Conservation (phyloP, 768 basidiomycete genomes). For the Sistotremastrum suecicum region DNA sequence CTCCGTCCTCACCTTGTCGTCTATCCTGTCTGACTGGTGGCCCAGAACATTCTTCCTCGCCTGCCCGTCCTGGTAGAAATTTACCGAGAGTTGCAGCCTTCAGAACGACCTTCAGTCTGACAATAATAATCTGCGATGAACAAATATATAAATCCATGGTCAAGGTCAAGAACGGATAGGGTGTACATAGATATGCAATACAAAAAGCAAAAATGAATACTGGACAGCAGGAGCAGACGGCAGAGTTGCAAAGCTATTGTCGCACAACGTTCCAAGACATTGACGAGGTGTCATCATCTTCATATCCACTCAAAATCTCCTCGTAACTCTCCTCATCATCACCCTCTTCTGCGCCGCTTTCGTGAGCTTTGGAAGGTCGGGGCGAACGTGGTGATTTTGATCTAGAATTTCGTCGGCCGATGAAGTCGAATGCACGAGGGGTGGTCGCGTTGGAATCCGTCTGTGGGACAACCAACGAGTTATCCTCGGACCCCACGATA, state of each 20-base stretch:
- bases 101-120: background rate
- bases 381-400: slow-evolving; percentile 17
- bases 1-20: background rate
- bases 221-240: background rate
- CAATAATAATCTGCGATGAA: background rate
- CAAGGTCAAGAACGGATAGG: background rate
- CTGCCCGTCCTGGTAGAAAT: slow-evolving; percentile 45
- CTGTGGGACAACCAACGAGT: slow-evolving; percentile 32
- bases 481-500: slow-evolving; percentile 19
- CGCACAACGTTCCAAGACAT: background rate
- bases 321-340: slow-evolving; percentile 65
- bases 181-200: background rate
- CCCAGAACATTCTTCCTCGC: slow-evolving; percentile 52
- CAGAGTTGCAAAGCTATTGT: too few relatives aligned
- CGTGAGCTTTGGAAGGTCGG: slow-evolving; percentile 21
- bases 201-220: background rate
- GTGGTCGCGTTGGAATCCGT: slow-evolving; percentile 42
- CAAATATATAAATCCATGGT: background rate
- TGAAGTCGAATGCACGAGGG: slow-evolving; percentile 40
- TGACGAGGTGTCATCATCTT: slow-evolving; percentile 49
- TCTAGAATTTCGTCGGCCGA: slow-evolving; percentile 3
- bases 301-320: slow-evolving; percentile 67
- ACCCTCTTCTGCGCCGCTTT: slow-evolving; percentile 62
- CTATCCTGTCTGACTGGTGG: slow-evolving; percentile 1
- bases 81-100: slow-evolving; percentile 44